Percentiles rank a stretch among this genome's conserved stretches.
These are phyloP conservation scores for Coemansia sp. DNA, from an alignment of 192 early-diverging fungal species.

Conservation along the genomic window DNA sequence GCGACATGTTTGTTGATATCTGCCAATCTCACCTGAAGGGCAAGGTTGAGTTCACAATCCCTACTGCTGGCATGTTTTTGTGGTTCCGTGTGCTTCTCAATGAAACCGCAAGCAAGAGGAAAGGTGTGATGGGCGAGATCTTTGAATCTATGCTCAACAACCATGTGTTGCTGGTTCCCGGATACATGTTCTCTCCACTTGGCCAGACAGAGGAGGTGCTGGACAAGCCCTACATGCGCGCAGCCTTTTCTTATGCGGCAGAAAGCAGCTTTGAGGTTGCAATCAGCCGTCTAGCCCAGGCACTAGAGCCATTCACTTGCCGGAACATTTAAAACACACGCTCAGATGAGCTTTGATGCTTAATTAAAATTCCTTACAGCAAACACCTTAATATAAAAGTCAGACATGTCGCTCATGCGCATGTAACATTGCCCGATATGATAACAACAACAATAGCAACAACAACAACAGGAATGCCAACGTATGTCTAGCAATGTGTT, in stretches of 20 bases:
- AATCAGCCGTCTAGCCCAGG: constrained; percentile 60
- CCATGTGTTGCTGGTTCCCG: constrained; percentile 74
- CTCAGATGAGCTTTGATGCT: background rate
- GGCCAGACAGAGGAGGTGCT: constrained; percentile 48
- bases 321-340: background rate
- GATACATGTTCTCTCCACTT: constrained; percentile 59
- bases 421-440: no score
- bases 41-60: constrained; percentile 60
- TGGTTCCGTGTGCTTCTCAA: constrained; percentile 70
- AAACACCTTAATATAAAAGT: background rate
- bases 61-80: constrained; percentile 86
- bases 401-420: no score
- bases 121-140: constrained; percentile 60
- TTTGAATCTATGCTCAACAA: constrained; percentile 63
- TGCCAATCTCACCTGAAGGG: constrained; percentile 65
- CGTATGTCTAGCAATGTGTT: background rate
- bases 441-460: no score
- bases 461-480: background rate
- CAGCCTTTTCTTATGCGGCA: constrained; percentile 69
- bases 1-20: constrained; percentile 66
- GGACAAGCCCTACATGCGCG: constrained; percentile 62
- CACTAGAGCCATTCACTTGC: constrained; percentile 50
- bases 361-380: background rate
- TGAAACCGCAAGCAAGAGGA: constrained; percentile 37
- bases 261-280: constrained; percentile 64